A percentile compares a stretch with the other conserved stretches of the same genome.
phyloP scores from a whole-genome alignment of 2,329 filamentous ascomycete species.

The Neonectria sp. region DNA sequence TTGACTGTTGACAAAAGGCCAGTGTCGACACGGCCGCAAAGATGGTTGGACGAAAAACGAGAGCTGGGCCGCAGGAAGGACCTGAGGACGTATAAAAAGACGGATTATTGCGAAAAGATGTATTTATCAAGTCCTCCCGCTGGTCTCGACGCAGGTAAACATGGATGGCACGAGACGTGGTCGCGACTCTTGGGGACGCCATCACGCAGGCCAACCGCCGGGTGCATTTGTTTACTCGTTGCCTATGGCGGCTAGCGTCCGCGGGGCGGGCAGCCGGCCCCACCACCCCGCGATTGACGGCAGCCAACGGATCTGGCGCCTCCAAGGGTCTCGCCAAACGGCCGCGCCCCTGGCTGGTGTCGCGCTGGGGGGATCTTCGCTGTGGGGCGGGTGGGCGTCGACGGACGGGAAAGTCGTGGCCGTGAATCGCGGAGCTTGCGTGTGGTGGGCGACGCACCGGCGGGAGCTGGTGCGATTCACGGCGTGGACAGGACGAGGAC shows the following conservation, averaged over 20 bases:
- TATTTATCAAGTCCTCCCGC: slow-evolving; percentile 29
- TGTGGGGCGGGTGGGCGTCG: slow-evolving; percentile 10
- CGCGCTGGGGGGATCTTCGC: slow-evolving; percentile 5
- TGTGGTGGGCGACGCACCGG: slow-evolving; percentile 34
- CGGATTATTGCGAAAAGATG: slow-evolving; percentile 6
- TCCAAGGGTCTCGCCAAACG: slow-evolving; percentile 44
- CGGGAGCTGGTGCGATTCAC: slow-evolving; percentile 38
- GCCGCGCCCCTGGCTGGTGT: slow-evolving; percentile 17
- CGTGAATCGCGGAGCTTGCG: slow-evolving; percentile 43
- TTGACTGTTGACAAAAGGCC: slow-evolving; percentile 10
- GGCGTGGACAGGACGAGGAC: slow-evolving; percentile 13
- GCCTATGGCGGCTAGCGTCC: slow-evolving; percentile 57
- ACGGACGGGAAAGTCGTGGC: slow-evolving; percentile 20
- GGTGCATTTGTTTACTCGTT: slow-evolving; percentile 62
- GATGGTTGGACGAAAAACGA: slow-evolving; percentile 20
- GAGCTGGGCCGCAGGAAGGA: slow-evolving; percentile 21
- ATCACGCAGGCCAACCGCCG: slow-evolving; percentile 27
- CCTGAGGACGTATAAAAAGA: slow-evolving; percentile 1
- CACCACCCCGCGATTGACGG: slow-evolving; percentile 43
- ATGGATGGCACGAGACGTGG: slow-evolving; percentile 32
- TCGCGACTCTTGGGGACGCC: slow-evolving; percentile 22
- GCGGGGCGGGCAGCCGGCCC: slow-evolving; percentile 38
- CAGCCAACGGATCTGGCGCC: slow-evolving; percentile 46
- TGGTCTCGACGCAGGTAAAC: slow-evolving; percentile 30
- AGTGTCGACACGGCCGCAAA: slow-evolving; percentile 12